Percentiles rank a stretch among this genome's conserved stretches.
Evolutionary conservation across 148 eudicot species (phyloP).

Genomic region (Silene uniflora): DNA sequence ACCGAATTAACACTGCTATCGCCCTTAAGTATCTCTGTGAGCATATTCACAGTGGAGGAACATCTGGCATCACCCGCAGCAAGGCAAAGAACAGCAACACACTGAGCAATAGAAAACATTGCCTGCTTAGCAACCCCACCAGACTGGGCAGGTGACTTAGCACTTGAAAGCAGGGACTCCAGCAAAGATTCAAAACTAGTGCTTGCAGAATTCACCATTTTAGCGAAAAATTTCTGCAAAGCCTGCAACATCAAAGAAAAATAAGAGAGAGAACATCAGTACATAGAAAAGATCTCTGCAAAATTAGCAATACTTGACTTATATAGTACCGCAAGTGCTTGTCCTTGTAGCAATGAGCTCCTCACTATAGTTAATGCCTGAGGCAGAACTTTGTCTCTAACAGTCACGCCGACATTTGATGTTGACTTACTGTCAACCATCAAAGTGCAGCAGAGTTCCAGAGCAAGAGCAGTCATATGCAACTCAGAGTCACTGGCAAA

Average conservation of each 20-base stretch:
- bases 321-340: slow-evolving; percentile 75
- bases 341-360: slow-evolving; percentile 97
- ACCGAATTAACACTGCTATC: slow-evolving; percentile 75
- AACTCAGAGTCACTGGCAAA: slow-evolving; percentile 80
- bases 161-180: slow-evolving; percentile 83
- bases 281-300: not conserved
- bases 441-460: slow-evolving; percentile 92
- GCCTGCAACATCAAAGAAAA: slow-evolving; percentile 53
- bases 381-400: slow-evolving; percentile 96
- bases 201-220: slow-evolving; percentile 77
- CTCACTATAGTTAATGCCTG: slow-evolving; percentile 75
- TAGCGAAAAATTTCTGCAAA: slow-evolving; percentile 76
- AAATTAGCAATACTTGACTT: not conserved
- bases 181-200: slow-evolving; percentile 89
- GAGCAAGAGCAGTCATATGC: slow-evolving; percentile 96
- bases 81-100: slow-evolving; percentile 98
- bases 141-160: slow-evolving; percentile 77
- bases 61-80: slow-evolving; percentile 86
- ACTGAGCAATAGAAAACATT: slow-evolving; percentile 92
- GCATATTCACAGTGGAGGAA: slow-evolving; percentile 79
- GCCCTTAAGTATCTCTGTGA: slow-evolving; percentile 70
- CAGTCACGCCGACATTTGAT: slow-evolving; percentile 66
- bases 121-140: slow-evolving; percentile 95
- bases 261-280: not conserved
- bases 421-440: slow-evolving; percentile 85